These are phyloP conservation scores for Nakazawaea holstii DNA, from an alignment of 805 yeast species.

Conservation along the genomic window DNA sequence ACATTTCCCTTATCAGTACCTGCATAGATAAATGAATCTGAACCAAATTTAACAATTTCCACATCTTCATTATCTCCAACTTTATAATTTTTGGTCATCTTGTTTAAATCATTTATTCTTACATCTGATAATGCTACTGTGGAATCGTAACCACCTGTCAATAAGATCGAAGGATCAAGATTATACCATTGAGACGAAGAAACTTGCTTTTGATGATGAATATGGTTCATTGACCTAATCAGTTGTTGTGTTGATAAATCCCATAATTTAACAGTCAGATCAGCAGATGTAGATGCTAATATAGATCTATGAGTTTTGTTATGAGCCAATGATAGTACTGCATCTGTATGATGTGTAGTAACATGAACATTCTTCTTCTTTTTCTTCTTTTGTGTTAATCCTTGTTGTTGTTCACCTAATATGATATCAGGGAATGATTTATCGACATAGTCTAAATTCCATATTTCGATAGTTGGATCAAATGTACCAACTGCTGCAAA, in stretches of 20 bases:
- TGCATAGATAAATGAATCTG: constrained; percentile 54
- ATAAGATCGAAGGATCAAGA: constrained; percentile 56
- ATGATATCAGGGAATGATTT: constrained; percentile 93
- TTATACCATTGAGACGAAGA: constrained; percentile 86
- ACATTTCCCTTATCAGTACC: constrained; percentile 91
- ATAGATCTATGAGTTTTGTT: constrained; percentile 78
- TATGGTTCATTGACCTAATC: constrained; percentile 64
- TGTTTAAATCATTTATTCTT: constrained; percentile 56
- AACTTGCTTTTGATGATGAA: constrained; percentile 78
- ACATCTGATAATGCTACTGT: constrained; percentile 79
- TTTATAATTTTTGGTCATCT: constrained; percentile 59
- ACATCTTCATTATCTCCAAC: constrained; percentile 66
- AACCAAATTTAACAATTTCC: constrained; percentile 72
- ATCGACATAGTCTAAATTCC: constrained; percentile 92
- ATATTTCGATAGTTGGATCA: constrained; percentile 94
- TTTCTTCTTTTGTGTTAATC: constrained; percentile 39
- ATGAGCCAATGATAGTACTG: constrained; percentile 82
- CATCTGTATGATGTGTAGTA: constrained; percentile 85
- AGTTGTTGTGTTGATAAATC: constrained; percentile 73
- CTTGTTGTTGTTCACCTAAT: constrained; percentile 68
- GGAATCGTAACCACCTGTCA: constrained; percentile 95
- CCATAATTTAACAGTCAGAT: constrained; percentile 92
- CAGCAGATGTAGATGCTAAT: constrained; percentile 93
- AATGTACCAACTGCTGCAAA: constrained; percentile 96
- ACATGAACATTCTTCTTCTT: constrained; percentile 43